Base-by-base conservation (phyloP, 805 yeast species). In the Ogataea kodamae region DNA sequence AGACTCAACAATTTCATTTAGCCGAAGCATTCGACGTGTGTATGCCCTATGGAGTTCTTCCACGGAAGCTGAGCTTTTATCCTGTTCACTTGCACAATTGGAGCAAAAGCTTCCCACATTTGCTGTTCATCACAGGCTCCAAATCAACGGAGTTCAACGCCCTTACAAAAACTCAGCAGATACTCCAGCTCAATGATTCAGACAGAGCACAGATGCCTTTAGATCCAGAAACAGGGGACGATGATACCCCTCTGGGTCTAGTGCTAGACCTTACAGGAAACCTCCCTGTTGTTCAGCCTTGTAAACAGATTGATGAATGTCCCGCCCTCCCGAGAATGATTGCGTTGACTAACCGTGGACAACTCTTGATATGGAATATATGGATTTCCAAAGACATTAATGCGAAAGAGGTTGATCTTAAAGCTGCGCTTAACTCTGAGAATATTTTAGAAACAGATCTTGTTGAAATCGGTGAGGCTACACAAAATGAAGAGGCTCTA, bases 151-250 rank as follows among this genome's bases (percentile, higher is more conserved):
- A 84, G 35, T 49, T 83, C 10, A 58, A 73, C 6, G 58, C 79
- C 1, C 39, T 72, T 16, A 64, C 75, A 2, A 46, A 61, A 1
- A 29, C 45, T 0, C 55, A 57, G 12, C 50, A 64, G 3, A 49
- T 80, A 1, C 61, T 61, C 18, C 78, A 78, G 6, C 56, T 71
- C 3, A 82, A 81, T 46, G 96, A 88, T 50, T 65, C 78, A 4
- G 76, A 75, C 47, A 68, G 83, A 30, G 95, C 95, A 0, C 70
- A 76, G 16, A 62, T 86, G 42, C 95, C 96, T 1, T 63, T 85
- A 46, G 75, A 74, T 49, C 79, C 75, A 6, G 78, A 67, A 3
- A 63, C 79, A 1, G 79, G 72, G 28, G 79, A 72, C 31, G 95
- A 86, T 48, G 72, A 82, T 9, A 70, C 81, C 6, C 78, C 90